Base-by-base conservation (phyloP, 108 stramenopile genomes). In the Heterococcus sp. region DNA sequence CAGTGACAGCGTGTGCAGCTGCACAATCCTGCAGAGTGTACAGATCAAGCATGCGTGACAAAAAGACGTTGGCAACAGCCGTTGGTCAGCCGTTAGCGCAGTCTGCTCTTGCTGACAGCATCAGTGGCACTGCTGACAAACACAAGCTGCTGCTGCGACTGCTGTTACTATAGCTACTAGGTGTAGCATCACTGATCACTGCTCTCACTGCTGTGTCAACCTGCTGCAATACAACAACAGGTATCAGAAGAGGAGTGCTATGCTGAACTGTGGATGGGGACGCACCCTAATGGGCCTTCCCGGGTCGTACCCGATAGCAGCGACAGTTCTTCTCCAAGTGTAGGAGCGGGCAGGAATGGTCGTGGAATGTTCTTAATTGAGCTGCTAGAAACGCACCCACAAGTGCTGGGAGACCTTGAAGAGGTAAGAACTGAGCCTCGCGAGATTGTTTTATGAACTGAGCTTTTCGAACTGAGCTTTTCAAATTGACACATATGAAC, bases 181-280 rank as follows among this genome's bases (percentile, higher is more conserved):
- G 46, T 14, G 46, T 14, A 8, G 46, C 46, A 58, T 58, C 46
- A 21, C 3, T 27, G 1, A 38, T 65, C 71, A 14, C 4, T n/a
- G 63, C 34, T 28, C 32, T 83, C 46, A 21, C 46, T 58, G 46
- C 46, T n/a, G n/a, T n/a, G n/a, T n/a, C n/a, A n/a, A n/a, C n/a
- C n/a, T n/a, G n/a, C n/a, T 58, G 21, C 46, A 58, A 58, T 58
- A 21, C 46, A 58, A 21, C 21, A 21, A 21, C 46, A 58, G 46
- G 46, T 58, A 2, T 73, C 86, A 0, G 87, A 84, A 65, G 70
- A 75, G 37, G 64, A 75, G 74, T 74, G 38, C 11, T 90, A 89
- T 70, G 90, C 90, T 1, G 89, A 90, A 73, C 82, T 88, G n/a
- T 90, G 89, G 90, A 87, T 90, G 80, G 90, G 90, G 29, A 90